A percentile compares a stretch with the other conserved stretches of the same genome.
These are phyloP conservation scores for Vanrija sp. DNA, from an alignment of 1,284 basidiomycete genomes.

Conservation along the genomic window DNA sequence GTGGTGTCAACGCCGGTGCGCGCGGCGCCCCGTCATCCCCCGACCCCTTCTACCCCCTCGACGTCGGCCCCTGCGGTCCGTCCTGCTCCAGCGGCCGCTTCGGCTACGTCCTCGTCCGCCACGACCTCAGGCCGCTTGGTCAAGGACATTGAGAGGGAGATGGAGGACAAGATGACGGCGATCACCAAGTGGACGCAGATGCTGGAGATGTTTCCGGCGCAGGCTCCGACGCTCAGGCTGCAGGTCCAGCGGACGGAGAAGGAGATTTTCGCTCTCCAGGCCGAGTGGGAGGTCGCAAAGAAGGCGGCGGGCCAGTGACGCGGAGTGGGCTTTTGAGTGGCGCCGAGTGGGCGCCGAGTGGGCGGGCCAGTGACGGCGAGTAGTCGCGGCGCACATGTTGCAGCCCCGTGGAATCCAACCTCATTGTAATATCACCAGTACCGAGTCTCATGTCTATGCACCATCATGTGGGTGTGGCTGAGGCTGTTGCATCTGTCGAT, in stretches of 20 bases:
- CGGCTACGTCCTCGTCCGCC: not conserved
- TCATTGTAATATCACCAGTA: not conserved
- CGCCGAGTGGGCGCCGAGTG: too few relatives aligned
- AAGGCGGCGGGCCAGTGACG: not conserved
- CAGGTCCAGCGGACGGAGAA: slow-evolving; percentile 1
- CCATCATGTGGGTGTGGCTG: too few relatives aligned
- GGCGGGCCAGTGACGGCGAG: too few relatives aligned
- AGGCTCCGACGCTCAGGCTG: not conserved
- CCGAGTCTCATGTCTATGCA: too few relatives aligned
- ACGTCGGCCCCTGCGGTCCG: not conserved
- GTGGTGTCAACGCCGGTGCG: too few relatives aligned
- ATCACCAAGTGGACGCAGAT: not conserved
- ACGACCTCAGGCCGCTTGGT: not conserved
- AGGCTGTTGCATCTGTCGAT: too few relatives aligned
- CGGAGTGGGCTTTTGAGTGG: not conserved
- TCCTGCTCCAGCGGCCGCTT: not conserved
- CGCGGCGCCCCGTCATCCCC: not conserved
- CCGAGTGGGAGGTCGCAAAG: not conserved
- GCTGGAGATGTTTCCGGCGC: not conserved
- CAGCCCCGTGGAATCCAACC: not conserved
- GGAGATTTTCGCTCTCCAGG: not conserved
- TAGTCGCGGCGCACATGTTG: not conserved
- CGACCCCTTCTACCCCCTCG: not conserved
- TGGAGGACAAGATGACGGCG: not conserved
- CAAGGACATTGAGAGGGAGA: not conserved